Base-by-base conservation (phyloP, 2,329 filamentous ascomycete genomes). In the Pseudogymnoascus sp. region DNA sequence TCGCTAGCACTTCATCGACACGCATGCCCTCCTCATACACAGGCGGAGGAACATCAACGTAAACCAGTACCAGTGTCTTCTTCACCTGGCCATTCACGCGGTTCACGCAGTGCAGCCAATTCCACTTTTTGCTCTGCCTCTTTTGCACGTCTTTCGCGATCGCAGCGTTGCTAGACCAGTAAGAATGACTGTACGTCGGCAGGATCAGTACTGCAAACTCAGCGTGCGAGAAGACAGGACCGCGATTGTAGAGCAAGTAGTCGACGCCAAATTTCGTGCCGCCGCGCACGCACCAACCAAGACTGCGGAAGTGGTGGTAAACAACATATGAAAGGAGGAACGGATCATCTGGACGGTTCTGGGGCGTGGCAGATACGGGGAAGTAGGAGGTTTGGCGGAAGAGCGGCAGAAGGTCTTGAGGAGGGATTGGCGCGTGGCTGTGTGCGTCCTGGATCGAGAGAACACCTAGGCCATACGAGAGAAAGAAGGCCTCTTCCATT, bases 251-350 rank as follows among this genome's bases (percentile, higher is more conserved):
- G 6, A 99, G 82, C n/a, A 99, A 79, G 79, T 91, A 97, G 74
- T 99, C 94, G 8, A 92, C 90, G 22, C 90, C 91, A 69, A 99
- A 99, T 72, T 99, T 99, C 72, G 96, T 87, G 36, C 94, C 95
- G 4, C 90, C 86, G 12, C 95, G 88, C 0, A 95, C 89, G 1
- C 97, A 91, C 93, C 94, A 99, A 23, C 94, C 94, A 0, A 97
- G 80, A 0, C 92, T 96, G 38, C 94, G 88, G 77, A 96, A 99
- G 73, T 99, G 93, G 72, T 99, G 94, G 73, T 96, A 99, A 16
- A 91, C 91, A 11, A 86, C 86, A 71, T 97, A 99, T 63, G 91
- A 87, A 0, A 96, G 74, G 19, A 97, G 78, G 74, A 99, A 99
- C 0, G 85, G 82, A 69, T 96, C 90, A 72, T 96, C 91, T 0